Base-by-base conservation (phyloP, 2,329 filamentous ascomycete species). In the Mollisiaceae sp. region DNA sequence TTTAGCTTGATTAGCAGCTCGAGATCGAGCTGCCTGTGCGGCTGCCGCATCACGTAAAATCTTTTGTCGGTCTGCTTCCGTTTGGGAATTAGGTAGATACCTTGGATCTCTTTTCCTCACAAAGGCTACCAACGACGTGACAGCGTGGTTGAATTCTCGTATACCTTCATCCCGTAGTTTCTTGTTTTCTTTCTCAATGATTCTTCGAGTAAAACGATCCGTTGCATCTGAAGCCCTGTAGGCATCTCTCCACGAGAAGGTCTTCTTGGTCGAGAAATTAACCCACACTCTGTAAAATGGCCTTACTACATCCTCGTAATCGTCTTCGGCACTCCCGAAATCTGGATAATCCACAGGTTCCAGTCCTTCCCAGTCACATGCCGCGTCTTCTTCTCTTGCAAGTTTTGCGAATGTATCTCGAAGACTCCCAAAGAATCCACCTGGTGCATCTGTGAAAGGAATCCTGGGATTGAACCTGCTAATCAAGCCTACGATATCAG, bases 171-270 rank as follows among this genome's bases (percentile, higher is more conserved):
- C 94, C 60, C 95, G 86, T 27, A 90, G 79, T 69, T 91, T 91
- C 72, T 89, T 91, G 77, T 99, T 99, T 76, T 97, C 94, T 78
- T 97, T 97, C 76, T 98, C 95, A 89, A 98, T 97, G 45, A 92
- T 74, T 38, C 95, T 87, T 60, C 94, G 88, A 18, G 92, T 84
- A 43, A 90, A 87, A 59, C 95, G 88, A 78, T 99, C 94, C 1
- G 93, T 93, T 1, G 93, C 94, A 72, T 97, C 93, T 0, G 91
- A 90, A 22, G 93, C 83, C 59, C 91, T 86, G 78, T 96, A 95
- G 67, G 87, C 85, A 76, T 99, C 94, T 76, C 90, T 91, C 94
- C 95, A 99, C 1, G 91, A 84, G 76, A 97, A 99, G 0, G 86
- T 88, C 76, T 98, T 98, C 52, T 81, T 85, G 0, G 95, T 98